A percentile compares a stretch with the other conserved stretches of the same genome.
phyloP scores from a whole-genome alignment of 1,284 basidiomycete genomes.

The Trichosporon sp. region DNA sequence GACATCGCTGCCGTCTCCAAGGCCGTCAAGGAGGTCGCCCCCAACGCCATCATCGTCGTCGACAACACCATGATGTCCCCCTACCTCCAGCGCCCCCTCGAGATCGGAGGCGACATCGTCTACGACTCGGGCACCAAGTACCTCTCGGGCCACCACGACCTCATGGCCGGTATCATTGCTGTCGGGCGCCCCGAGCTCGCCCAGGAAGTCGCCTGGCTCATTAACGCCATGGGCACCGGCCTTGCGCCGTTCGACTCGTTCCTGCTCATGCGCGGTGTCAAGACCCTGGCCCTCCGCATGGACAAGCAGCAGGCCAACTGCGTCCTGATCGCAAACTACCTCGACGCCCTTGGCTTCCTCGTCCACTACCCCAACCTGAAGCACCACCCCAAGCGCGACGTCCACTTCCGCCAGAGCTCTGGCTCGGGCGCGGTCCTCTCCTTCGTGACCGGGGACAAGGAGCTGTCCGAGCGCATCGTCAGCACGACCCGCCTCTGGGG shows the following conservation, averaged over 20 bases:
- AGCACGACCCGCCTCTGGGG: constrained; percentile 92
- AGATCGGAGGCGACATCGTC: constrained; percentile 92
- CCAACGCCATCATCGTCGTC: constrained; percentile 79
- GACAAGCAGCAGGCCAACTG: constrained; percentile 86
- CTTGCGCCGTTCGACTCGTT: constrained; percentile 94
- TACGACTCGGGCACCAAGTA: constrained; percentile 99
- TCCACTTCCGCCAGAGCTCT: constrained; percentile 81
- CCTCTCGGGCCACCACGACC: constrained; percentile 94
- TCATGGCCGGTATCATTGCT: constrained; percentile 94
- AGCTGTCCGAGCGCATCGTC: constrained; percentile 85
- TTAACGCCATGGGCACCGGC: constrained; percentile 97
- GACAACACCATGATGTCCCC: constrained; percentile 99
- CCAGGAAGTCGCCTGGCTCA: constrained; percentile 83
- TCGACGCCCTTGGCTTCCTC: constrained; percentile 80
- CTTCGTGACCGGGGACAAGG: constrained; percentile 90
- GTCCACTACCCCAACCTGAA: constrained; percentile 91
- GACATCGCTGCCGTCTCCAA: constrained; percentile 78
- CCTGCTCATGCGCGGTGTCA: constrained; percentile 89
- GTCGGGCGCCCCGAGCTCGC: constrained; percentile 88
- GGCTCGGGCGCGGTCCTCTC: constrained; percentile 92
- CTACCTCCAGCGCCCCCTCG: constrained; percentile 90
- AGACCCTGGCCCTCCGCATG: constrained; percentile 95
- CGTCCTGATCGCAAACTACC: constrained; percentile 78
- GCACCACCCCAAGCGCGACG: constrained; percentile 73
- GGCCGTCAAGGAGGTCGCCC: constrained; percentile 73